Conservation (phyloP, 768 basidiomycete genomes). For the Leccinum variicolor region DNA sequence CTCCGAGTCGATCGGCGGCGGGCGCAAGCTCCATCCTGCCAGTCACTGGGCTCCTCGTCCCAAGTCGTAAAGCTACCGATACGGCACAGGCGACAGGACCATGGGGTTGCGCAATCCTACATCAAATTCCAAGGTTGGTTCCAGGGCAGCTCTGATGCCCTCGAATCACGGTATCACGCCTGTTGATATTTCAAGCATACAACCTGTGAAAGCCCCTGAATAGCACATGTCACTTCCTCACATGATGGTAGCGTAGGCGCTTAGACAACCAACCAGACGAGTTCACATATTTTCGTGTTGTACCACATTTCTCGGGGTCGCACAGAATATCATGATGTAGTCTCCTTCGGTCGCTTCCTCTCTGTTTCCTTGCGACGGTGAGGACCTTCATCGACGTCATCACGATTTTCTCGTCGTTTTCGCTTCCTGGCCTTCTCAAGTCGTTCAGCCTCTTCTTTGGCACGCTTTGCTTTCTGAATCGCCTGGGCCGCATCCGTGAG, state of each 20-base stretch:
- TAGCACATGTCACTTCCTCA: neutral
- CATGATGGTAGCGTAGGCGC: neutral
- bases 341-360: conserved; percentile 15
- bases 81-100: neutral
- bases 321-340: conserved; percentile 4
- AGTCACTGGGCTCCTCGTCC: neutral
- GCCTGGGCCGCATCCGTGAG: conserved; percentile 29
- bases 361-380: conserved; percentile 7
- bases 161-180: neutral
- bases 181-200: neutral
- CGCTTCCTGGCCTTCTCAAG: conserved; percentile 30
- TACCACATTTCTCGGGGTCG: neutral
- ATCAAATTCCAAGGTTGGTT: neutral
- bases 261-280: neutral
- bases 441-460: conserved; percentile 27
- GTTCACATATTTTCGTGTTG: neutral
- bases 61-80: neutral
- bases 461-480: conserved; percentile 20
- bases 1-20: neutral
- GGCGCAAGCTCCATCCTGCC: neutral
- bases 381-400: conserved; percentile 3
- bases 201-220: neutral
- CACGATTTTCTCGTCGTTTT: conserved; percentile 24
- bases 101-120: neutral
- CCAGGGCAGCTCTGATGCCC: neutral